These are phyloP conservation scores for Aspergillus brunneoviolaceus DNA, from an alignment of 2,329 filamentous ascomycete genomes.

Conservation along the genomic window DNA sequence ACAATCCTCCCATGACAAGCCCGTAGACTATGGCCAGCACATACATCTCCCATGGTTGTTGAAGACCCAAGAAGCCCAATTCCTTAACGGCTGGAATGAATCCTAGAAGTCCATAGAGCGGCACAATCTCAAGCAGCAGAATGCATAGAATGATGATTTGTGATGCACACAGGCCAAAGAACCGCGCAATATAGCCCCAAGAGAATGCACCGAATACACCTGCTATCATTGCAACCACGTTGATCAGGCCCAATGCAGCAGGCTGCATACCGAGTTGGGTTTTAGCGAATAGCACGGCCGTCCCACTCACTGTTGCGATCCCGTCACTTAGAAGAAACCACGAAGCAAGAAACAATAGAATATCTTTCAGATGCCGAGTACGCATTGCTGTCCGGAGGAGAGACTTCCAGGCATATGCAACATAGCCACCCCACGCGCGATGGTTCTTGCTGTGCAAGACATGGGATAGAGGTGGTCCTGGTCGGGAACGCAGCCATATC, in stretches of 20 bases:
- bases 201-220: conserved; percentile 86
- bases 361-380: conserved; percentile 72
- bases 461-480: conserved; percentile 73
- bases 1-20: conserved; percentile 88
- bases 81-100: conserved; percentile 77
- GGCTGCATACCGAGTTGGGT: conserved; percentile 87
- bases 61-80: conserved; percentile 78
- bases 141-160: conserved; percentile 95
- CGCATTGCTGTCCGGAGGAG: conserved; percentile 76
- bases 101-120: conserved; percentile 83
- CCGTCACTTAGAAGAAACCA: conserved; percentile 96
- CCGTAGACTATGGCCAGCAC: conserved; percentile 87
- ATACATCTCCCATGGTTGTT: conserved; percentile 96
- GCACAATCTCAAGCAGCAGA: conserved; percentile 84
- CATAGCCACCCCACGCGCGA: conserved; percentile 67
- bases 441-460: conserved; percentile 33
- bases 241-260: conserved; percentile 85
- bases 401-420: conserved; percentile 81
- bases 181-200: conserved; percentile 76
- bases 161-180: conserved; percentile 69
- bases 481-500: conserved; percentile 81
- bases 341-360: conserved; percentile 79
- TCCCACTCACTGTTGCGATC: conserved; percentile 90
- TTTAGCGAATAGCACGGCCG: conserved; percentile 93
- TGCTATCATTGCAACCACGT: conserved; percentile 80